Conservation (phyloP, 768 basidiomycete species). For the Tulasnella sp. region DNA sequence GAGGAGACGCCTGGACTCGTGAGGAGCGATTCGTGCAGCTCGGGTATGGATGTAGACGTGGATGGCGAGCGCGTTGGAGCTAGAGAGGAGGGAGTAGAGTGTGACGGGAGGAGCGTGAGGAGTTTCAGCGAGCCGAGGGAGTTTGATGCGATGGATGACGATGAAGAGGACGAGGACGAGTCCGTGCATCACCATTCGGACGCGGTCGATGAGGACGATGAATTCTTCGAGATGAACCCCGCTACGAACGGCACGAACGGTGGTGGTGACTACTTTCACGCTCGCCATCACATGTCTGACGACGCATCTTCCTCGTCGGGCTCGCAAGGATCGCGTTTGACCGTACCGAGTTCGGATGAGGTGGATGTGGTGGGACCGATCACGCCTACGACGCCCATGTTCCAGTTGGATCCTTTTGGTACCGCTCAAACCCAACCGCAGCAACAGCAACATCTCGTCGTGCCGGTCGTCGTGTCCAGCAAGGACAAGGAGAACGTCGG, state of each 20-base stretch:
- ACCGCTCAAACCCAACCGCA: constrained; percentile 31
- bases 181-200: not conserved
- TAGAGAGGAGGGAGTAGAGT: too few species aligned
- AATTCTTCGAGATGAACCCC: not conserved
- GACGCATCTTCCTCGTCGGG: not conserved
- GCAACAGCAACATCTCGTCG: constrained; percentile 34
- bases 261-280: not conserved
- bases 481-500: constrained; percentile 11
- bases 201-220: constrained; percentile 6
- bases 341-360: not conserved
- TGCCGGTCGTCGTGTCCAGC: constrained; percentile 30
- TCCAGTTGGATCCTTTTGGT: constrained; percentile 37
- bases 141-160: constrained; percentile 56
- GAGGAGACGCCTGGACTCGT: constrained; percentile 10
- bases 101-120: not conserved
- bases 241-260: too few species aligned
- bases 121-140: constrained; percentile 10
- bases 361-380: constrained; percentile 42
- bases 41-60: constrained; percentile 21
- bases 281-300: not conserved
- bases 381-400: constrained; percentile 65
- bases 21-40: constrained; percentile 53
- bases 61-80: constrained; percentile 1
- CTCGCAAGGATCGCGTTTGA: not conserved
- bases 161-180: constrained; percentile 13